Evolutionary conservation across 345 rosid genomes (phyloP), one percentile per base, ranked within the genome.

Genomic region (Citrus cavaleriei): DNA sequence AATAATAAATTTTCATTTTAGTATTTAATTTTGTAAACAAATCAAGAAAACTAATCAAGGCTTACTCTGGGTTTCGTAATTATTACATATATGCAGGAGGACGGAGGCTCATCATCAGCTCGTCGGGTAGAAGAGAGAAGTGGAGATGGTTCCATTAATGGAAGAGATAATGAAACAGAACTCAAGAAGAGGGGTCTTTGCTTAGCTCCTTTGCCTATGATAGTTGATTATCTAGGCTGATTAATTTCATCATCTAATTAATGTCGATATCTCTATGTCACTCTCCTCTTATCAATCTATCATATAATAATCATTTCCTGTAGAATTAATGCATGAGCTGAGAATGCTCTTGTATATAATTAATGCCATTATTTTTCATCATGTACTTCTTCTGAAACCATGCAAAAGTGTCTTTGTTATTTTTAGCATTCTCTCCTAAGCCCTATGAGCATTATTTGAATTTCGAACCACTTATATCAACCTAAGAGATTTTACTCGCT

Each of bases 131-230:
- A 72, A 2, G 82, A 59, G 42, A 79, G 74, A 73, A 69, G 72
- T 22, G 85, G 38, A 72, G 19, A 68, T 76, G 87, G 75, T 46
- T 72, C 77, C 60, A 30, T 25, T 32, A 5, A 9, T 25, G 58
- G 58, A 18, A 42, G 58, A 60, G 49, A 64, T 4, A 49, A 42
- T 22, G 86, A 64, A 27, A 79, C 86, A 30, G 90, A 87, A 81
- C 78, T 92, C 85, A 85, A 89, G 91, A 88, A 85, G 69, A 89
- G 79, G 80, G 93, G 93, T 51, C 91, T 89, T 46, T 86, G 94
- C 85, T 82, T 92, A 74, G 94, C 88, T 78, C 92, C 97, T 38
- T 21, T 91, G 81, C 85, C 93, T 4, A 79, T 81, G 90, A 81
- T 77, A 70, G 81, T 80, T 6, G 88, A 87, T 72, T 85, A 82